Evolutionary conservation across 108 stramenopile genomes (phyloP).

Genomic region (Pelagomonas calceolata): DNA sequence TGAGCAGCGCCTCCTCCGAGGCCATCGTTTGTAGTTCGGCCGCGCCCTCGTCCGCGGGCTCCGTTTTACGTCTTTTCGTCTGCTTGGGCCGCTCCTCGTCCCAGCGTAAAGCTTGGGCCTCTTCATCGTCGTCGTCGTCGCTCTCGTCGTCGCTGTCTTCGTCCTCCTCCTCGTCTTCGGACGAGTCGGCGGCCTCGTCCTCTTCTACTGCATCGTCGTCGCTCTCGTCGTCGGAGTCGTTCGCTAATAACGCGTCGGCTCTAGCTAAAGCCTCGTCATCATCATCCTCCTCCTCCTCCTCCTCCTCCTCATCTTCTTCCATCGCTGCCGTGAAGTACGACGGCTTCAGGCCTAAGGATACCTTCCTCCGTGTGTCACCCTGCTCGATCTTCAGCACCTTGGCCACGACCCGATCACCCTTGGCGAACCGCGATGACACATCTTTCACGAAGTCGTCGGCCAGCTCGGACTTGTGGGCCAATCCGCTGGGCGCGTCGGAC

Average conservation of each 20-base stretch:
- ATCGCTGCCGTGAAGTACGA: not conserved
- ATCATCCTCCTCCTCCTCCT: slow-evolving; percentile 1
- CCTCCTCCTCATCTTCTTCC: not conserved
- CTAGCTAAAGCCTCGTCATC: slow-evolving; percentile 5
- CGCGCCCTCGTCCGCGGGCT: not conserved
- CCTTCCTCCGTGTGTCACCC: not conserved
- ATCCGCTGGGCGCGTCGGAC: not conserved
- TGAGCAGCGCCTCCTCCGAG: slow-evolving; percentile 7
- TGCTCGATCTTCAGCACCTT: not conserved
- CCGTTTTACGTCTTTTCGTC: not conserved
- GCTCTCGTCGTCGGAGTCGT: not conserved
- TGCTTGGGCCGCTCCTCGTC: too few relatives aligned
- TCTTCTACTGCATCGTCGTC: slow-evolving; percentile 6
- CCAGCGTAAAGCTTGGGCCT: not conserved
- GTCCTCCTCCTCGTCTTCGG: not conserved
- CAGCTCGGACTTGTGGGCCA: not conserved
- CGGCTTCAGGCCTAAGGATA: not conserved
- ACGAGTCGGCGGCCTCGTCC: slow-evolving; percentile 19
- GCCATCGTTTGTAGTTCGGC: not conserved
- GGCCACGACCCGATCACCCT: not conserved
- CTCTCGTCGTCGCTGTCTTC: not conserved
- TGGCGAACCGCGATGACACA: not conserved
- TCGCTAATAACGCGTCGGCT: not conserved
- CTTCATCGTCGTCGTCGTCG: not conserved
- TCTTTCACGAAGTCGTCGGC: not conserved